These are phyloP conservation scores for Dunaliella primolecta DNA, from an alignment of 139 green algal species.

Conservation along the genomic window DNA sequence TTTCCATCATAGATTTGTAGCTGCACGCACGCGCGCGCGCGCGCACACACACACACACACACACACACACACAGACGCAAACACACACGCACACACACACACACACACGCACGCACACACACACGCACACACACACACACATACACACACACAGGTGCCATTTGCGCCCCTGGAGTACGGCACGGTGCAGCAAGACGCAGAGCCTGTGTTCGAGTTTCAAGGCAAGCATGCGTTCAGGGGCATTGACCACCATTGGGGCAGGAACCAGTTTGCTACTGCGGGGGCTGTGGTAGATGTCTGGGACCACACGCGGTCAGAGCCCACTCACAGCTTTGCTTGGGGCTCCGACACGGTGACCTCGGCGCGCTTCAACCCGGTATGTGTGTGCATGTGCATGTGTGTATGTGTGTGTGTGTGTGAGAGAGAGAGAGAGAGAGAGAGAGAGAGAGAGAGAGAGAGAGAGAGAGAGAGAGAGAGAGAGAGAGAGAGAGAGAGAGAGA, in stretches of 20 bases:
- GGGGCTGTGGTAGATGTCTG: conserved; percentile 86
- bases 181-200: conserved; percentile 49
- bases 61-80: background rate
- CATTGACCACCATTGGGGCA: conserved; percentile 85
- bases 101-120: conserved; percentile 4
- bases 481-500: no score
- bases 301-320: conserved; percentile 83
- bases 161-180: conserved; percentile 74
- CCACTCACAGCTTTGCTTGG: conserved; percentile 86
- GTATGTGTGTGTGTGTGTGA: background rate
- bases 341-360: conserved; percentile 82
- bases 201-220: conserved; percentile 73
- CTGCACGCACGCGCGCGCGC: background rate
- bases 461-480: no score
- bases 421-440: background rate
- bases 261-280: conserved; percentile 79
- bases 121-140: conserved; percentile 4
- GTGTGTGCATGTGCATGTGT: background rate
- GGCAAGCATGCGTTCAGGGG: conserved; percentile 63
- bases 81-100: background rate
- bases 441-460: background rate
- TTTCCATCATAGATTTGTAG: no score
- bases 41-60: background rate
- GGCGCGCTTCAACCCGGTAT: conserved; percentile 91
- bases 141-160: conserved; percentile 48